Percentiles rank a stretch among this genome's conserved stretches.
Conservation (phyloP, 495 filamentous ascomycete species). For the Acidiella bohemica region DNA sequence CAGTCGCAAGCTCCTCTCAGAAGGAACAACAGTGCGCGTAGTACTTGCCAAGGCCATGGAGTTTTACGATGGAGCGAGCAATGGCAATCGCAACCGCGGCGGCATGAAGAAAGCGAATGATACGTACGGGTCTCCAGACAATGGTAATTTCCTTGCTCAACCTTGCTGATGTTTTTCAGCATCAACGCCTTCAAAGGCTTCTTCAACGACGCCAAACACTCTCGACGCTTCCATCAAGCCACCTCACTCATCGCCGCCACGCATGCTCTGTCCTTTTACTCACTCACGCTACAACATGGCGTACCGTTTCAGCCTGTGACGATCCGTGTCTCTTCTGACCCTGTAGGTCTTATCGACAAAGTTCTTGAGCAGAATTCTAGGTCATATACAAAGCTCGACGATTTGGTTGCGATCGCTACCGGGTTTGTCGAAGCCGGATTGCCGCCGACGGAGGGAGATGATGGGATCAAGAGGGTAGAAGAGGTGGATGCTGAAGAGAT, state of each 20-base stretch:
- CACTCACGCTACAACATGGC: slow-evolving; percentile 76
- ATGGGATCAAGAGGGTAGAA: slow-evolving; percentile 1
- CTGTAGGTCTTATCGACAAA: slow-evolving; percentile 67
- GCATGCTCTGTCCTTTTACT: slow-evolving; percentile 76
- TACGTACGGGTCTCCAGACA: no score
- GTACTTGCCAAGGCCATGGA: slow-evolving; percentile 55
- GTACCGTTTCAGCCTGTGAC: slow-evolving; percentile 86
- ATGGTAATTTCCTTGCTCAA: no score
- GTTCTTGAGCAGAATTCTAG: slow-evolving; percentile 77
- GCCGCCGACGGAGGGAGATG: slow-evolving; percentile 18
- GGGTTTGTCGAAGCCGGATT: slow-evolving; percentile 65
- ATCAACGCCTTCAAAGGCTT: slow-evolving; percentile 55
- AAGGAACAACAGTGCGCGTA: slow-evolving; percentile 45
- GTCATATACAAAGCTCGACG: slow-evolving; percentile 76
- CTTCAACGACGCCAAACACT: slow-evolving; percentile 42
- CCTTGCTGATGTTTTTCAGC: slow-evolving; percentile 31
- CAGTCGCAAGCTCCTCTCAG: slow-evolving; percentile 37
- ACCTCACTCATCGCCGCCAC: slow-evolving; percentile 69
- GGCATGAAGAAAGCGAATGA: slow-evolving; percentile 74
- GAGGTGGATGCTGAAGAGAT: slow-evolving; percentile 22
- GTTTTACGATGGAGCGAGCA: slow-evolving; percentile 79
- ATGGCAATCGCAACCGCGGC: slow-evolving; percentile 70
- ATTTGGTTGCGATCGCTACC: slow-evolving; percentile 63
- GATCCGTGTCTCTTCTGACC: slow-evolving; percentile 74
- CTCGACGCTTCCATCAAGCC: slow-evolving; percentile 43